Evolutionary conservation across 179 eudicot genomes (phyloP), one percentile per base, ranked within the genome.

Genomic region (Carnegiea gigantea): DNA sequence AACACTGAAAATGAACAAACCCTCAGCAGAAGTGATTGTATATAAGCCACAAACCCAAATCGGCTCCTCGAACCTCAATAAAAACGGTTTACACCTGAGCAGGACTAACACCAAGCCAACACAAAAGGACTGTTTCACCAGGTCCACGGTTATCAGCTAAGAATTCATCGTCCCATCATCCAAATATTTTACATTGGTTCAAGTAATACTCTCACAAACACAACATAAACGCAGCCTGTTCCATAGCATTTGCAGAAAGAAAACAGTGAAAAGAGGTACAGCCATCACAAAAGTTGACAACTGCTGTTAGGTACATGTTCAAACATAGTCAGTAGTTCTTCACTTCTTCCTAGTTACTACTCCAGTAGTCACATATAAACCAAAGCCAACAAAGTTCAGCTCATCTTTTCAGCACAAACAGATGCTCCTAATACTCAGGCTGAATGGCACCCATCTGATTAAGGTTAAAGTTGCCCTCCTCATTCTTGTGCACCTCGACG

Each of bases 401-500:
- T 2, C 36, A 23, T 33, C 33, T 30, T 17, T 28, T 30, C 30
- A 51, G 23, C 75, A 60, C 24, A 44, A 59, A 24, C 33, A 65
- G 72, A 36, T 12, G 12, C 9, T 81, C 46, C 82, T 80, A 80
- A 40, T 12, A 13, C 82, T 86, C 86, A 1, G 88, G 86, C 79
- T 75, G 73, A 15, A 86, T 75, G 51, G 71, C 28, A n/a, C 73
- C 91, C 93, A 92, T 90, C 79, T 91, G 87, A 81, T 93, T 93
- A 83, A 93, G 89, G 70, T 81, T 80, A 87, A 88, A 92, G 84
- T 85, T 81, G 20, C 98, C 98, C 73, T 92, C 93, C 13, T 81
- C 78, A 78, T 86, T 87, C 88, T 89, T 95, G 88, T 93, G 98
- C 84, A 95, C 95, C 89, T 93, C 89, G 44, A 92, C 98, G 83